A percentile compares a stretch with the other conserved stretches of the same genome.
Evolutionary conservation across 345 rosid species (phyloP).

Genomic region (Luvunga scandens): DNA sequence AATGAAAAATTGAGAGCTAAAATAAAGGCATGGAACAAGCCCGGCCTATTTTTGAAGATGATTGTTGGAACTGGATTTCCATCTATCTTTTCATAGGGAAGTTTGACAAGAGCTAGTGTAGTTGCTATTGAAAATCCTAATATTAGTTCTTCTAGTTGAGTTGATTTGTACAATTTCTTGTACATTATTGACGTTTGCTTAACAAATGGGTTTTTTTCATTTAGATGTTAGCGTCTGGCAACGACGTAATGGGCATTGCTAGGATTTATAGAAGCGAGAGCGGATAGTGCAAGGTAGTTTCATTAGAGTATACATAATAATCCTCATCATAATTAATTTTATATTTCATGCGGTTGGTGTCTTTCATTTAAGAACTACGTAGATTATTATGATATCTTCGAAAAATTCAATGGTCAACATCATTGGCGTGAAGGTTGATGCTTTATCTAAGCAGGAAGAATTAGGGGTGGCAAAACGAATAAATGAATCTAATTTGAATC

Average conservation of each 20-base stretch:
- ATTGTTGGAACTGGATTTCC: slow-evolving; percentile 4
- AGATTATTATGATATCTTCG: not conserved
- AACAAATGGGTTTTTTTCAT: not conserved
- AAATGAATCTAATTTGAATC: no score
- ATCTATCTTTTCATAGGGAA: slow-evolving; percentile 1
- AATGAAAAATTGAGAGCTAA: slow-evolving; percentile 3
- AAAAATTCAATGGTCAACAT: not conserved
- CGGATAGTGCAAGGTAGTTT: not conserved
- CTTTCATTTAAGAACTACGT: not conserved
- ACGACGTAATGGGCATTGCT: not conserved
- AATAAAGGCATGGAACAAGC: slow-evolving; percentile 1
- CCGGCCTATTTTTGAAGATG: slow-evolving; percentile 2
- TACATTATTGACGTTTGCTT: not conserved
- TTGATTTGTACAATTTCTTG: not conserved
- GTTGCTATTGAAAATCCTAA: not conserved
- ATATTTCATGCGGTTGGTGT: not conserved
- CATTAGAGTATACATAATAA: not conserved
- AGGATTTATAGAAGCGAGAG: not conserved
- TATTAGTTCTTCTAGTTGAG: not conserved
- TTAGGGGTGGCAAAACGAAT: no score
- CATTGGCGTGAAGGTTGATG: not conserved
- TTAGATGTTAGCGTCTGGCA: not conserved
- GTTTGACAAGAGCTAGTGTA: slow-evolving; percentile 2
- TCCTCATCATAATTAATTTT: not conserved
- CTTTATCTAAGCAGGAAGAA: not conserved